Conservation (phyloP, 495 filamentous ascomycete species). For the Penicillium antarcticum region DNA sequence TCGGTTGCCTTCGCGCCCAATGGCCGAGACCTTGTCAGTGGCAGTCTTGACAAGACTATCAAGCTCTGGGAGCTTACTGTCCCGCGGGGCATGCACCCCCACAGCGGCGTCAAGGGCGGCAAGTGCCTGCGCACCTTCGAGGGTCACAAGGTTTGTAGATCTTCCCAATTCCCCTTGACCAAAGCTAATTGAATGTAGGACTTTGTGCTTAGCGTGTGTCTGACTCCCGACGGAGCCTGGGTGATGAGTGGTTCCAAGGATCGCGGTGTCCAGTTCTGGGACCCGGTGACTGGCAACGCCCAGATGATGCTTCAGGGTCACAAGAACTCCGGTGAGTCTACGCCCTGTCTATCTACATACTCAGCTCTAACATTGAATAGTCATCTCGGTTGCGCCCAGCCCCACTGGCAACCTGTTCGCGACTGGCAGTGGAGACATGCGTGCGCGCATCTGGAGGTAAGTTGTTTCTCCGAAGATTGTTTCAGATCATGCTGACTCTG, state of each 20-base stretch:
- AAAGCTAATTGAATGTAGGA: conserved; percentile 52
- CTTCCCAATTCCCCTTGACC: background rate
- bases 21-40: conserved; percentile 81
- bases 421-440: conserved; percentile 87
- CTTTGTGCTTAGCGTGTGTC: conserved; percentile 84
- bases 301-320: conserved; percentile 93
- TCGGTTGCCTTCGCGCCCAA: conserved; percentile 88
- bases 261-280: conserved; percentile 90
- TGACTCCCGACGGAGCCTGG: conserved; percentile 85
- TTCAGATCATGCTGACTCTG: background rate
- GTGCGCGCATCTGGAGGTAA: conserved; percentile 85
- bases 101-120: conserved; percentile 66
- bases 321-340: conserved; percentile 71
- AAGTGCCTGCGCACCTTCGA: conserved; percentile 87
- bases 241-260: conserved; percentile 91
- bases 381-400: conserved; percentile 86
- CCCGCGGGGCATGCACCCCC: conserved; percentile 59
- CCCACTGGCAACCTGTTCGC: conserved; percentile 77
- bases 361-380: conserved; percentile 33
- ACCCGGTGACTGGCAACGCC: conserved; percentile 78
- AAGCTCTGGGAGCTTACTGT: conserved; percentile 89
- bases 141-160: conserved; percentile 72
- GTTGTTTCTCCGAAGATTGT: conserved; percentile 21
- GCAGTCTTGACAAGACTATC: conserved; percentile 90
- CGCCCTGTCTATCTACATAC: background rate